phyloP scores from a whole-genome alignment of 768 basidiomycete species.

The Lentinula raphanica region DNA sequence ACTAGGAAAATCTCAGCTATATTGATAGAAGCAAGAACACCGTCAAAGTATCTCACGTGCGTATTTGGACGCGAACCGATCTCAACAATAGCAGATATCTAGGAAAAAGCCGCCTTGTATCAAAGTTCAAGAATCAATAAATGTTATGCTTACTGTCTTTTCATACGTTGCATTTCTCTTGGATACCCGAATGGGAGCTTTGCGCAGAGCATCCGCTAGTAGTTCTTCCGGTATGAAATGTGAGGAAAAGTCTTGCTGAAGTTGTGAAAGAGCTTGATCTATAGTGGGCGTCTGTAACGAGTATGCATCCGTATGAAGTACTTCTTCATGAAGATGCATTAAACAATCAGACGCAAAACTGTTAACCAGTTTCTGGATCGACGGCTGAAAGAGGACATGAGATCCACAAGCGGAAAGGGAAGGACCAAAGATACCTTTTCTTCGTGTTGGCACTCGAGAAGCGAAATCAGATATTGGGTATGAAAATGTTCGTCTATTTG shows the following conservation, averaged over 20 bases:
- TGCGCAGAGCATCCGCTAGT: conserved; percentile 37
- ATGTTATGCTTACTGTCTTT: conserved; percentile 41
- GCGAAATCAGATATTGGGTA: conserved; percentile 50
- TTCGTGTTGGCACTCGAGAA: conserved; percentile 77
- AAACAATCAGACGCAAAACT: conserved; percentile 61
- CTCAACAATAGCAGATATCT: conserved; percentile 59
- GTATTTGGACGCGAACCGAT: conserved; percentile 58
- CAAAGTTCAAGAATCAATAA: conserved; percentile 1
- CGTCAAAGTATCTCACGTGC: conserved; percentile 49
- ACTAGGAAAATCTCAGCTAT: conserved; percentile 36
- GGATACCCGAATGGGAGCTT: conserved; percentile 34
- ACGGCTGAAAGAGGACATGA: conserved; percentile 42
- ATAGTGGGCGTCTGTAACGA: conserved; percentile 42
- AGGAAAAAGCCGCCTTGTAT: conserved; percentile 7
- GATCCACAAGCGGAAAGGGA: not conserved
- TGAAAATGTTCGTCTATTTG: conserved; percentile 50
- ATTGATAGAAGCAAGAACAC: not conserved
- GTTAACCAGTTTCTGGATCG: conserved; percentile 66
- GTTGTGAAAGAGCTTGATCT: conserved; percentile 38
- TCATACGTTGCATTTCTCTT: conserved; percentile 42
- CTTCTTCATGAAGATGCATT: conserved; percentile 57
- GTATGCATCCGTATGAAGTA: conserved; percentile 59
- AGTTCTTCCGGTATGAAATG: conserved; percentile 37
- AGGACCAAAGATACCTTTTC: conserved; percentile 55
- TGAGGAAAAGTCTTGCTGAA: conserved; percentile 47